Conservation (phyloP, 176 grass and related monocot species). For the Otatea glauca region DNA sequence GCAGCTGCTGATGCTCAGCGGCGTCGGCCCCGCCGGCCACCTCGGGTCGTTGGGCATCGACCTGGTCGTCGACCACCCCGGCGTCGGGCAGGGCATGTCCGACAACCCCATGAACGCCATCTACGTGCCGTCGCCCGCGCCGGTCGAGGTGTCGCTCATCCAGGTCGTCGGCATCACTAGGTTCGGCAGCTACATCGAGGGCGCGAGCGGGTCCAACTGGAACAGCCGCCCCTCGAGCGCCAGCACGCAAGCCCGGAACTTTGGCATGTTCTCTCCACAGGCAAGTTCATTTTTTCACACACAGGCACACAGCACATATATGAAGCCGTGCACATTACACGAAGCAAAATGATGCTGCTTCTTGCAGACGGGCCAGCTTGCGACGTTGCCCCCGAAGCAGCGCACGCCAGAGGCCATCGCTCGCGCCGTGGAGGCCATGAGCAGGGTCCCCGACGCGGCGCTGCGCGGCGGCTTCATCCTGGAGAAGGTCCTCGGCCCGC, state of each 20-base stretch:
- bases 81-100: slow-evolving; percentile 73
- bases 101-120: slow-evolving; percentile 93
- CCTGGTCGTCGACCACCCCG: slow-evolving; percentile 58
- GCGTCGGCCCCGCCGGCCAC: slow-evolving; percentile 68
- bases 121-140: slow-evolving; percentile 68
- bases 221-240: not conserved
- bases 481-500: slow-evolving; percentile 77
- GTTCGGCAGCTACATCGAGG: slow-evolving; percentile 85
- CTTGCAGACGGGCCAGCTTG: slow-evolving; percentile 55
- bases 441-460: slow-evolving; percentile 45
- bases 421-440: slow-evolving; percentile 47
- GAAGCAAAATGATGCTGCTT: not conserved
- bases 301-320: not conserved
- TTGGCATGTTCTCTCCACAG: slow-evolving; percentile 72
- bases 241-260: slow-evolving; percentile 26
- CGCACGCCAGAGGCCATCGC: slow-evolving; percentile 52
- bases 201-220: slow-evolving; percentile 73
- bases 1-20: slow-evolving; percentile 89
- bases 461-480: slow-evolving; percentile 82
- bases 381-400: slow-evolving; percentile 55
- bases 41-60: slow-evolving; percentile 63
- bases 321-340: not conserved
- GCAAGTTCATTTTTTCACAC: not conserved
- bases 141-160: slow-evolving; percentile 74
- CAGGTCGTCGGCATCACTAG: slow-evolving; percentile 85